Evolutionary conservation across 805 yeast genomes (phyloP).

Genomic region (Lipomyces chichibuensis): DNA sequence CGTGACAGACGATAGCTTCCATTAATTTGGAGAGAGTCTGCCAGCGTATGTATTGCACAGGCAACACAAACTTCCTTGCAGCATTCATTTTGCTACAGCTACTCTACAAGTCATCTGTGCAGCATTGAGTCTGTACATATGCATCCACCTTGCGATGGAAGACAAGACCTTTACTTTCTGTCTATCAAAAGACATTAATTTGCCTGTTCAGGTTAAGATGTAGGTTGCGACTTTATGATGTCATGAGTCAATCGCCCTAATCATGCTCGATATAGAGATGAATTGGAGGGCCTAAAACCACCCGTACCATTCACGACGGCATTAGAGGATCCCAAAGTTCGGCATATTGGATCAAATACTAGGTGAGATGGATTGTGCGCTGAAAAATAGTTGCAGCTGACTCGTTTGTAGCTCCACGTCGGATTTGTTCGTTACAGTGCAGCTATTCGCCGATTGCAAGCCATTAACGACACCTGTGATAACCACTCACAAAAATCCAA

Average conservation of each 20-base stretch:
- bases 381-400: not conserved
- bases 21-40: too few species aligned
- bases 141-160: conserved; percentile 38
- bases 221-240: conserved; percentile 21
- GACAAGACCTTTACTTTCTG: conserved; percentile 56
- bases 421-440: conserved; percentile 51
- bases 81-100: too few species aligned
- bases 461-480: conserved; percentile 55
- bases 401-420: conserved; percentile 35
- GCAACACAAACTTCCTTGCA: too few species aligned
- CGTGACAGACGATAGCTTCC: too few species aligned
- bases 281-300: conserved; percentile 52
- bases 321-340: conserved; percentile 53
- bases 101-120: not conserved
- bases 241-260: not conserved
- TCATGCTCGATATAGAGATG: conserved; percentile 39
- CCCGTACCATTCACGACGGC: conserved; percentile 52
- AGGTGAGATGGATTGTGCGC: conserved; percentile 30
- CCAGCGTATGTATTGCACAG: too few species aligned
- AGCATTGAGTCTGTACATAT: not conserved
- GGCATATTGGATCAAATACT: conserved; percentile 50
- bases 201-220: conserved; percentile 55
- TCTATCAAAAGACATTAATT: conserved; percentile 57
- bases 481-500: conserved; percentile 55
- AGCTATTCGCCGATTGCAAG: conserved; percentile 51